Evolutionary conservation across 2,329 filamentous ascomycete genomes (phyloP), one percentile per base, ranked within the genome.

Genomic region (Paecilomyces niveus): DNA sequence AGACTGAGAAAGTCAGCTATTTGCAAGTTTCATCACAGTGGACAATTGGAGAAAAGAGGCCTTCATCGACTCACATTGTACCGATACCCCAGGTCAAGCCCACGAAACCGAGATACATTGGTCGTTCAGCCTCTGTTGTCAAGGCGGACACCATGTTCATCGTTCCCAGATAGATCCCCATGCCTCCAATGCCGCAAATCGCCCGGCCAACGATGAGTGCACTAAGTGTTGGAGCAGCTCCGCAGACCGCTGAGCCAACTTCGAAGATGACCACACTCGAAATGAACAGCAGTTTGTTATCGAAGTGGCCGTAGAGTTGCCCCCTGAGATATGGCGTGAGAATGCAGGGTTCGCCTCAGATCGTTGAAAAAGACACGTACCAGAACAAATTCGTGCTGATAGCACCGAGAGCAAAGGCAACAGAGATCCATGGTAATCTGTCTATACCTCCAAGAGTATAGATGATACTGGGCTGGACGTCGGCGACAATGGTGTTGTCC

Each of bases 401-500:
- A 13, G 72, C 72, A 0, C 74, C 76, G 2, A 81, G 68, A 0
- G 75, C 65, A 57, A 80, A 77, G 0, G 67, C 68, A 6, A 71
- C 68, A 24, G 64, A 65, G 8, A 79, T 64, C 78, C 76, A 80
- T 9, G 75, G 64, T 11, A 80, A 67, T 39, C 75, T 72, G 13
- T 69, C 65, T 35, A 78, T 62, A 5, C 70, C 60, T 10, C 70
- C 65, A 29, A 79, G 75, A 0, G 64, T 58, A 21, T 70, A 62
- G 18, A 78, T 64, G 9, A 80, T 73, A 22, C 68, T 65, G 2
- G 74, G 72, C 57, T 80, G 76, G 3, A 77, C 74, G 59, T 78
- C 78, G 2, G 80, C 72, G 50, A 78, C 68, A 3, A 81, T 79
- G 1, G 81, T 81, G 0, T 80, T 81, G 1, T 72, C 69, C 4